Percentiles rank a stretch among this genome's conserved stretches.
phyloP scores from a whole-genome alignment of 2,329 filamentous ascomycete species.

The Colletotrichum sp. region DNA sequence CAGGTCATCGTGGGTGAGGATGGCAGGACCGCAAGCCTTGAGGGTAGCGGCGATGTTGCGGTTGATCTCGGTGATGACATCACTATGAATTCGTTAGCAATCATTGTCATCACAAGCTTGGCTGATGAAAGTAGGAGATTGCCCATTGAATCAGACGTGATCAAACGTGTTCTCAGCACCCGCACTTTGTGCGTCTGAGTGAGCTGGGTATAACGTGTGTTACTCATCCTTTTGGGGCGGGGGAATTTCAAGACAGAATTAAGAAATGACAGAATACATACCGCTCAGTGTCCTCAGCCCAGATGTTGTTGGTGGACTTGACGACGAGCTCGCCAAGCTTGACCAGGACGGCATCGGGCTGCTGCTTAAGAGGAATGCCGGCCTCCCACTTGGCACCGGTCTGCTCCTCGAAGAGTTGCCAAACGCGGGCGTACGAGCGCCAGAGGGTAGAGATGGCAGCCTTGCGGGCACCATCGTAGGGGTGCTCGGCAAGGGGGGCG shows the following conservation, averaged over 20 bases:
- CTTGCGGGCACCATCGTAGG: conserved; percentile 93
- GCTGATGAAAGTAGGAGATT: conserved; percentile 13
- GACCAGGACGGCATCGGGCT: conserved; percentile 79
- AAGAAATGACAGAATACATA: conserved; percentile 60
- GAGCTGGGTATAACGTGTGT: conserved; percentile 98
- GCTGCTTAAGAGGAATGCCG: conserved; percentile 81
- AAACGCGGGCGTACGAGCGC: conserved; percentile 91
- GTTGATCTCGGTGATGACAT: conserved; percentile 93
- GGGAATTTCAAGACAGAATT: conserved; percentile 16
- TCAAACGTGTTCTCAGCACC: conserved; percentile 83
- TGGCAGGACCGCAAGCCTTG: conserved; percentile 87
- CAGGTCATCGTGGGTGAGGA: conserved; percentile 76
- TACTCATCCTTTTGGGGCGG: conserved; percentile 76
- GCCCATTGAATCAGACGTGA: conserved; percentile 41
- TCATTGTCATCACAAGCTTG: conserved; percentile 20
- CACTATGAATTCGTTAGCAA: conserved; percentile 62
- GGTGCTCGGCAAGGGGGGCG: conserved; percentile 82
- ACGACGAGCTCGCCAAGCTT: conserved; percentile 88
- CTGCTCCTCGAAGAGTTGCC: conserved; percentile 82
- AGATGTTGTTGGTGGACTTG: conserved; percentile 82
- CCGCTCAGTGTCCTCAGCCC: conserved; percentile 92
- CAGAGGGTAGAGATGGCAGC: conserved; percentile 90
- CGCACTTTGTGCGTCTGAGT: conserved; percentile 91
- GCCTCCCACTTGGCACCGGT: conserved; percentile 85
- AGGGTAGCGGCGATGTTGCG: conserved; percentile 89